Conservation (phyloP, 2,329 filamentous ascomycete genomes). For the Diaporthe australafricana region DNA sequence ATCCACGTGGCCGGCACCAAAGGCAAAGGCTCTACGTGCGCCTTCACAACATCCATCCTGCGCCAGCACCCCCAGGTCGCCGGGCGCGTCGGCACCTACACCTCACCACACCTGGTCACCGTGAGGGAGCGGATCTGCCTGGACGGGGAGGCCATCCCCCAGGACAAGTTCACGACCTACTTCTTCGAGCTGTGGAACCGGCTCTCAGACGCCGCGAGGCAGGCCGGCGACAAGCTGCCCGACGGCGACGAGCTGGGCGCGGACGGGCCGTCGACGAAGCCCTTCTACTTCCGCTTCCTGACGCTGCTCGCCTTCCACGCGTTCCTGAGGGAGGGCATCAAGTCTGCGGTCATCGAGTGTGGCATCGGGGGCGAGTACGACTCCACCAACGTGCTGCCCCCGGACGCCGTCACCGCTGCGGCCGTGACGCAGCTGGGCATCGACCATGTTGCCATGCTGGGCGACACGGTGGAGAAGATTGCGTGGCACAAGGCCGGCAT, state of each 20-base stretch:
- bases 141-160: conserved; percentile 76
- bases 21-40: conserved; percentile 90
- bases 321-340: conserved; percentile 81
- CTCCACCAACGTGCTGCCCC: conserved; percentile 83
- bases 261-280: conserved; percentile 74
- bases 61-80: conserved; percentile 51
- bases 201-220: conserved; percentile 54
- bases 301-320: conserved; percentile 89
- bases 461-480: conserved; percentile 82
- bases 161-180: conserved; percentile 77
- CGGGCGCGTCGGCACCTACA: conserved; percentile 78
- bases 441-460: conserved; percentile 86
- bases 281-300: conserved; percentile 92
- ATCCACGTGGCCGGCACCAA: conserved; percentile 95
- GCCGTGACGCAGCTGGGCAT: conserved; percentile 86
- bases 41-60: conserved; percentile 86
- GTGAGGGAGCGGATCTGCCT: conserved; percentile 89
- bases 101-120: conserved; percentile 85
- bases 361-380: conserved; percentile 96
- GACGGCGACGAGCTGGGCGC: conserved; percentile 62
- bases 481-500: conserved; percentile 94
- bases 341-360: conserved; percentile 87
- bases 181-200: conserved; percentile 88
- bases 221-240: conserved; percentile 44
- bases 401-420: conserved; percentile 72